Base-by-base conservation (phyloP, 345 rosid genomes). In the Sapria himalayana region DNA sequence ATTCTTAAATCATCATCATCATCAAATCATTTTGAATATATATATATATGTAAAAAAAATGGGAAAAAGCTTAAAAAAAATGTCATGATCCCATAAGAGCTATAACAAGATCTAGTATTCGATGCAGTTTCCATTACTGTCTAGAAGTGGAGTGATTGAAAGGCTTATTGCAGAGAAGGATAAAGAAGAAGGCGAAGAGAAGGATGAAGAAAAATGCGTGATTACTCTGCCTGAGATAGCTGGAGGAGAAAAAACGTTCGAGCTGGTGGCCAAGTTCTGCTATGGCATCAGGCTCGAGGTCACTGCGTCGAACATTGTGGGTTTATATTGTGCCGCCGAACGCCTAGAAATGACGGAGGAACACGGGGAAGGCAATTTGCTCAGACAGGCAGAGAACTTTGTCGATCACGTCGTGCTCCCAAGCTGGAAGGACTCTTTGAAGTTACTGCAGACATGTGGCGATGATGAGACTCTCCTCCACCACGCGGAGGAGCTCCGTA, bases 251-350 rank as follows among this genome's bases (percentile, higher is more conserved):
- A 89, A 80, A 52, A 89, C 92, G 15, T 89, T 89, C 61, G 98
- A 89, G 55, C 92, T 79, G 40, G 65, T 89, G 22, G 93, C 92
- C 34, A 89, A 82, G 60, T 89, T 89, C 65, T 89, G 95, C 61
- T 89, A 89, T 5, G 95, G 95, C n/a, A 92, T 89, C 60, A 89
- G 82, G 60, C 92, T 89, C 11, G 95, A 89, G 39, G 79, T 82
- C 46, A 82, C 95, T 33, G 71, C 95, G 33, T 69, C 86, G 10
- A 89, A 89, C 57, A 84, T 84, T 35, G 86, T 74, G 14, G 71
- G 61, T 58, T 77, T 89, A 17, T 71, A 76, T 9, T 74, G 84
- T 60, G 93, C 92, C 39, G 81, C 95, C 46, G 86, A 89, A 61
- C 72, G 55, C 61, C 80, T 89, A 31, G 73, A 74, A 45, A 82